phyloP scores from a whole-genome alignment of 768 basidiomycete species.

The Leucocoprinus leucothites region DNA sequence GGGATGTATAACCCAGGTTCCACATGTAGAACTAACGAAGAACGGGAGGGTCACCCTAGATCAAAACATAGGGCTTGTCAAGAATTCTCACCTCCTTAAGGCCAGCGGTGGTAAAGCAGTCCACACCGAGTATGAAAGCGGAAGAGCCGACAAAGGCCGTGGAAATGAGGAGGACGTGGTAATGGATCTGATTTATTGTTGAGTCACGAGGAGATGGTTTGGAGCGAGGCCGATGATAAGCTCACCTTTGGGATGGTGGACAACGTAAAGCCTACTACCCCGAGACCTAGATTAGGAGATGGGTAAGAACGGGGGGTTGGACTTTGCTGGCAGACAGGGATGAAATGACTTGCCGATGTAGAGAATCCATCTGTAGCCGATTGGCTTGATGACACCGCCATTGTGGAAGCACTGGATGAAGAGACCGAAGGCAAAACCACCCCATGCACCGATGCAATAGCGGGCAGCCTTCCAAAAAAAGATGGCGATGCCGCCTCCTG shows the following conservation, averaged over 20 bases:
- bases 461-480: constrained; percentile 92
- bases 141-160: constrained; percentile 90
- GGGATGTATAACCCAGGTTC: constrained; percentile 81
- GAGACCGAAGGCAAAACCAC: constrained; percentile 82
- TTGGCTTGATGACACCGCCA: constrained; percentile 75
- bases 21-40: constrained; percentile 84
- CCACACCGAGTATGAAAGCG: constrained; percentile 88
- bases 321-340: constrained; percentile 11
- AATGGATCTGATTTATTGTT: constrained; percentile 55
- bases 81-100: constrained; percentile 76
- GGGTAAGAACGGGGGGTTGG: constrained; percentile 12
- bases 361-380: constrained; percentile 86
- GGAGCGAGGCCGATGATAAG: constrained; percentile 16
- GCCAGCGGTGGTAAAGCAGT: constrained; percentile 89
- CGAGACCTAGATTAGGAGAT: constrained; percentile 48
- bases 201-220: constrained; percentile 15
- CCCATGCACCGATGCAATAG: constrained; percentile 81
- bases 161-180: constrained; percentile 80
- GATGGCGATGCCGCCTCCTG: constrained; percentile 81
- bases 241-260: constrained; percentile 76
- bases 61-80: constrained; percentile 7
- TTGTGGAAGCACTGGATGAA: constrained; percentile 85
- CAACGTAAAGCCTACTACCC: constrained; percentile 74
- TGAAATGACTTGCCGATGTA: constrained; percentile 62
- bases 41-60: constrained; percentile 9